phyloP scores from a whole-genome alignment of 805 yeast genomes.

The Candida pseudoglaebosa region DNA sequence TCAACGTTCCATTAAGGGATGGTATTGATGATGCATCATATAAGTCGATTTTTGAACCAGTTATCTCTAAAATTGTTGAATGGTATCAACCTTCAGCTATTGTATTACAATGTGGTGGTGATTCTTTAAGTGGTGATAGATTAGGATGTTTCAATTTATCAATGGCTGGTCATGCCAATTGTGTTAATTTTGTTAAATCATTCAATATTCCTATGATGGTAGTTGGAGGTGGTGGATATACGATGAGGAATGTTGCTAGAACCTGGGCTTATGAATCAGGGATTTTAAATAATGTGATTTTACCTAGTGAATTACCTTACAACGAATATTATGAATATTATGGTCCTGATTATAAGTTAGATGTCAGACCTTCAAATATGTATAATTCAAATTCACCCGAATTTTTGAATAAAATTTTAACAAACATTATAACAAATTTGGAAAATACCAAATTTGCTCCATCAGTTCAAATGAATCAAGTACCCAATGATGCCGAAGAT shows the following conservation, averaged over 20 bases:
- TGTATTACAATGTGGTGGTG: constrained; percentile 98
- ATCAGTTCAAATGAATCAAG: constrained; percentile 89
- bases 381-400: constrained; percentile 93
- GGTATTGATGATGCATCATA: constrained; percentile 92
- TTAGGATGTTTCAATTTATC: constrained; percentile 94
- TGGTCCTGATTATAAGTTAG: constrained; percentile 94
- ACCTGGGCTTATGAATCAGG: constrained; percentile 95
- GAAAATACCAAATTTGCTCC: constrained; percentile 95
- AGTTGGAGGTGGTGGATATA: constrained; percentile 97
- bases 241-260: constrained; percentile 94
- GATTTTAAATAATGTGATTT: constrained; percentile 69
- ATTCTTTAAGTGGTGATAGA: constrained; percentile 91
- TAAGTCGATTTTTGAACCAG: constrained; percentile 84
- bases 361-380: constrained; percentile 95
- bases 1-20: constrained; percentile 90
- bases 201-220: constrained; percentile 90
- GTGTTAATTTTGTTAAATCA: constrained; percentile 81
- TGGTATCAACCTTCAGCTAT: constrained; percentile 95
- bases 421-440: constrained; percentile 71
- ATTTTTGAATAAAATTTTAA: constrained; percentile 77
- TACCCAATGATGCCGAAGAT: constrained; percentile 86
- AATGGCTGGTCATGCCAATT: constrained; percentile 93
- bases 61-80: constrained; percentile 69
- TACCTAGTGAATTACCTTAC: constrained; percentile 81
- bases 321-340: constrained; percentile 96